Evolutionary conservation across 2,329 filamentous ascomycete genomes (phyloP).

Genomic region (Exophiala oligosperma): DNA sequence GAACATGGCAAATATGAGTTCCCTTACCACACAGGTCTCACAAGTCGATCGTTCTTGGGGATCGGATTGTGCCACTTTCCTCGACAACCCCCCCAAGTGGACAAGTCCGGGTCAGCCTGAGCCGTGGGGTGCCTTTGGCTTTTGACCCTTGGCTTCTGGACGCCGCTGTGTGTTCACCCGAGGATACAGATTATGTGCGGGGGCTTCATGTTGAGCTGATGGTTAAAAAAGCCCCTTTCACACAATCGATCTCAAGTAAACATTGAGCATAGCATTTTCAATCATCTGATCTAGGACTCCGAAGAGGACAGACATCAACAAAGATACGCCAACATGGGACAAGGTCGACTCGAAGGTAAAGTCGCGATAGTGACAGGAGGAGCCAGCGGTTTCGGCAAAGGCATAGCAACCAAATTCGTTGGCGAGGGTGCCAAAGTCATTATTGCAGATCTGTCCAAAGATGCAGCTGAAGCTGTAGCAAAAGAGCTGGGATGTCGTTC

Average conservation of each 20-base stretch:
- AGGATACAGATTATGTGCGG: no score
- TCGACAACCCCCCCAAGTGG: no score
- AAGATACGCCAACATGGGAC: background rate
- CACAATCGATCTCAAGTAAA: background rate
- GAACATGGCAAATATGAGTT: no score
- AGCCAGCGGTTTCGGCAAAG: slow-evolving; percentile 44
- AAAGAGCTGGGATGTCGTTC: slow-evolving; percentile 19
- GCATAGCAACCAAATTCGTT: slow-evolving; percentile 40
- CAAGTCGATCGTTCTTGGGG: no score
- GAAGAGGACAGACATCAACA: background rate
- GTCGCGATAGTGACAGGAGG: slow-evolving; percentile 45
- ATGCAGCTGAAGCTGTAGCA: slow-evolving; percentile 11
- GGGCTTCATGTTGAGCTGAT: no score
- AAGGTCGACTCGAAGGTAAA: slow-evolving; percentile 28
- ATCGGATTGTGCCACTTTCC: no score
- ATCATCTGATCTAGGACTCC: background rate
- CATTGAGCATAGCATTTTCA: background rate
- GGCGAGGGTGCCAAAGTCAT: slow-evolving; percentile 37
- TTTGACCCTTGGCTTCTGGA: no score
- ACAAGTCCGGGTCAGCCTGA: no score
- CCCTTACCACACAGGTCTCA: no score
- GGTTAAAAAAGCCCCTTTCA: background rate
- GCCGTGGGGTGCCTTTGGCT: no score
- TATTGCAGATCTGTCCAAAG: slow-evolving; percentile 28
- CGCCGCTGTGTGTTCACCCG: no score